Base-by-base conservation (phyloP, 176 grass and related monocot genomes). In the Triticum turgidum region DNA sequence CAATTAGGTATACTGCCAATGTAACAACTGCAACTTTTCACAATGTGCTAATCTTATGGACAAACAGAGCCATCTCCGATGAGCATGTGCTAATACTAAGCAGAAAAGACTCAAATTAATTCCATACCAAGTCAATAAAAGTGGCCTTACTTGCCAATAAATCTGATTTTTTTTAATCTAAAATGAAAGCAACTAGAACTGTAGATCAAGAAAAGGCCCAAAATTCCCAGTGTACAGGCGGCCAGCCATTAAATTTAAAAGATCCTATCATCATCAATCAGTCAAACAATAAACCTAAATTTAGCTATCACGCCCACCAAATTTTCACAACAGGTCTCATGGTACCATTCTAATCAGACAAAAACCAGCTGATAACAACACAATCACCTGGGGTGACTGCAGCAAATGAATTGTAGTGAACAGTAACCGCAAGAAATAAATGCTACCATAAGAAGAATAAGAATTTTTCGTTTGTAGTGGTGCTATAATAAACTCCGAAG, bases 41-140 rank as follows among this genome's bases (percentile, higher is more conserved):
- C 30, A 89, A 39, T 71, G 54, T 79, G 65, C 14, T 88, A 78
- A 24, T 9, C 59, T 22, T 22, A 37, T 20, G 32, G 62, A 73
- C 0, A 52, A 52, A 52, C 49, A 52, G 49, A 52, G 49, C 49
- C 5, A 52, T 52, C 49, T 52, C 42, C 14, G 11, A 56, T 1
- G 15, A 51, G 32, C 17, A 15, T 80, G 38, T 30, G 61, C 12
- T 27, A 8, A 12, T 61, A 58, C 34, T 62, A 41, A 38, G 77
- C 54, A 38, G 33, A 62, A 62, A 37, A 64, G 13, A 7, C 35
- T 27, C 7, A 80, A 80, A 27, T 44, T 65, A 65, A 80, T 47
- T 67, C 15, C 9, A 47, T 25, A 62, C 62, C 79, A 81, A 66
- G 15, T 32, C 39, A 65, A 47, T 58, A 58, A 21, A 81, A 81